phyloP scores from a whole-genome alignment of 139 green algal genomes.

The Ettlia oleoabundans region DNA sequence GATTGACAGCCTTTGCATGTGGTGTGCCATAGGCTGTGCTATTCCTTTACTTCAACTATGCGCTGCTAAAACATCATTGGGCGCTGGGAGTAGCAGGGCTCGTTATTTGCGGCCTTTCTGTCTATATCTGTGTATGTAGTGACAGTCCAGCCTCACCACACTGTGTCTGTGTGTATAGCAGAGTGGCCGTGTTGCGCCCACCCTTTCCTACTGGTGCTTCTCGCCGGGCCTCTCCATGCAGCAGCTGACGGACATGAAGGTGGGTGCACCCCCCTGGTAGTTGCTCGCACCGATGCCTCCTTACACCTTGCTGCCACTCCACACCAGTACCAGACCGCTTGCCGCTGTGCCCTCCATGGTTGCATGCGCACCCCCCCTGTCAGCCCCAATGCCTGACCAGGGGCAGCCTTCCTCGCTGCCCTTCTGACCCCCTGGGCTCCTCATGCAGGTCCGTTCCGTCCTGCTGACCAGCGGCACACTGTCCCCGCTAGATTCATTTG shows the following conservation, averaged over 20 bases:
- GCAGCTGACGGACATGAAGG: slow-evolving; percentile 52
- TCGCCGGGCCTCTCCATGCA: slow-evolving; percentile 69
- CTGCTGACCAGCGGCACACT: slow-evolving; percentile 95
- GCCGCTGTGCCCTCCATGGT: not conserved
- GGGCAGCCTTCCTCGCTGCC: not conserved
- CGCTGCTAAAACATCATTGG: no score
- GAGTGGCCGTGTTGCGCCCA: slow-evolving; percentile 50
- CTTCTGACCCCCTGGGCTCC: not conserved
- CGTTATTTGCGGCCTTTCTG: no score
- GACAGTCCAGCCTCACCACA: no score
- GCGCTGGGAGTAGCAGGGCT: no score
- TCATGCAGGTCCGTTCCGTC: slow-evolving; percentile 68
- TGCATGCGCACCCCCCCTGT: not conserved
- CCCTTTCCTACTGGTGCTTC: slow-evolving; percentile 96
- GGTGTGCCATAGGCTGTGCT: no score
- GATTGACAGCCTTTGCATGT: no score
- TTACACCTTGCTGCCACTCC: not conserved
- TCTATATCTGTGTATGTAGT: no score
- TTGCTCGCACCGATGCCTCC: not conserved
- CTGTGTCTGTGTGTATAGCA: not conserved
- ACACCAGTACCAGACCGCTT: not conserved
- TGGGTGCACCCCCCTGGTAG: slow-evolving; percentile 11
- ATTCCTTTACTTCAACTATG: no score
- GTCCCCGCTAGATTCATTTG: slow-evolving; percentile 86
- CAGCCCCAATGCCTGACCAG: not conserved